Evolutionary conservation across 495 filamentous ascomycete genomes (phyloP).

Genomic region (Chlorociboria aeruginascens): DNA sequence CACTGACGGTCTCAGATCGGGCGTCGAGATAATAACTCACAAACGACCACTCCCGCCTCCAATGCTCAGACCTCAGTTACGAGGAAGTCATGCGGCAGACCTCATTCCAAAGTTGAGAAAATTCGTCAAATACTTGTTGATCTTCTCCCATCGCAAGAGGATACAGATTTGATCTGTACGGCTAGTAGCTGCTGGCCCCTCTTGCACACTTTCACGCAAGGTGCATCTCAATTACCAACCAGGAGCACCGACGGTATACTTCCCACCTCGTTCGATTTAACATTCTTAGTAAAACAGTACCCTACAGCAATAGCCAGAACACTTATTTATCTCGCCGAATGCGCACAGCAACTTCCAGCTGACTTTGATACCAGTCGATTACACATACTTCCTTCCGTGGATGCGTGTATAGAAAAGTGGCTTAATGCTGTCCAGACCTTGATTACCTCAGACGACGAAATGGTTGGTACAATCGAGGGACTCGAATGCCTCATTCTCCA

Average conservation of each 20-base stretch:
- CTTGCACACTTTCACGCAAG: slow-evolving; percentile 19
- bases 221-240: neutral
- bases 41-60: slow-evolving; percentile 3
- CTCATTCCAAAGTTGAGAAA: slow-evolving; percentile 19
- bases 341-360: slow-evolving; percentile 32
- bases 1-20: slow-evolving; percentile 16
- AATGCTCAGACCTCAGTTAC: slow-evolving; percentile 10
- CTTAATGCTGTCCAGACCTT: slow-evolving; percentile 26
- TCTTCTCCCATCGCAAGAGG: slow-evolving; percentile 27
- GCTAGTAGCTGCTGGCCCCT: slow-evolving; percentile 21
- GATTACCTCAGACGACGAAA: slow-evolving; percentile 37
- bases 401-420: slow-evolving; percentile 22
- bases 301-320: slow-evolving; percentile 32
- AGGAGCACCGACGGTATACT: slow-evolving; percentile 16
- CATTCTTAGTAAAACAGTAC: slow-evolving; percentile 22
- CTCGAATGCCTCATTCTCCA: slow-evolving; percentile 29
- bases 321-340: slow-evolving; percentile 35
- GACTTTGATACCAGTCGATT: slow-evolving; percentile 17
- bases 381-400: slow-evolving; percentile 21
- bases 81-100: slow-evolving; percentile 10
- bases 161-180: slow-evolving; percentile 23
- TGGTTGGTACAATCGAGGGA: slow-evolving; percentile 33
- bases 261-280: slow-evolving; percentile 18
- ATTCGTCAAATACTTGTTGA: slow-evolving; percentile 21
- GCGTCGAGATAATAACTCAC: slow-evolving; percentile 12